Evolutionary conservation across 495 filamentous ascomycete species (phyloP).

Genomic region (Talaromyces thailandensis): DNA sequence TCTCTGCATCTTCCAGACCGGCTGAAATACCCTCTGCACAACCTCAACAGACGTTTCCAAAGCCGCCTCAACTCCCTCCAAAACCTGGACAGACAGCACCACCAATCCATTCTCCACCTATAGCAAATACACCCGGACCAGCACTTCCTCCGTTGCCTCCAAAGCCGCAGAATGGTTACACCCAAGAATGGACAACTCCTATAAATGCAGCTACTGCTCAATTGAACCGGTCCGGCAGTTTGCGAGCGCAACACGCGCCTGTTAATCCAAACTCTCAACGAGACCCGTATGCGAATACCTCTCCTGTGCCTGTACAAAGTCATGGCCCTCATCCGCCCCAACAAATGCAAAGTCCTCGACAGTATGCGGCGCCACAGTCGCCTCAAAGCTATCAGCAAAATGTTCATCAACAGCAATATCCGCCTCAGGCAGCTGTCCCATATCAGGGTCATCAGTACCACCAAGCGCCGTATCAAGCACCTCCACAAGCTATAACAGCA

Average conservation of each 20-base stretch:
- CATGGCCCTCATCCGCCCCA: neutral
- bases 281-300: neutral
- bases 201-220: neutral
- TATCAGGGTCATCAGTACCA: neutral
- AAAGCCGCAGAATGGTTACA: conserved; percentile 28
- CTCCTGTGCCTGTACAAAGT: neutral
- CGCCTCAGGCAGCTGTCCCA: neutral
- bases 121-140: conserved; percentile 26
- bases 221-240: conserved; percentile 2
- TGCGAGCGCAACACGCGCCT: conserved; percentile 4
- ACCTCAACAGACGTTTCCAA: conserved; percentile 13
- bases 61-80: conserved; percentile 19
- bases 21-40: conserved; percentile 10
- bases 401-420: conserved; percentile 6
- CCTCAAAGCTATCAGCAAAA: conserved; percentile 13
- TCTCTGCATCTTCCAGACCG: conserved; percentile 24
- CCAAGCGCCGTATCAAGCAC: conserved; percentile 5
- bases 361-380: conserved; percentile 8
- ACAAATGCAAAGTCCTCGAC: neutral
- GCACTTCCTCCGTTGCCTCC: conserved; percentile 33
- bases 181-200: neutral
- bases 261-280: neutral
- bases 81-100: conserved; percentile 17
- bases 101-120: conserved; percentile 17
- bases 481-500: neutral